Evolutionary conservation across 345 rosid genomes (phyloP).

Genomic region (Citrus inodora): DNA sequence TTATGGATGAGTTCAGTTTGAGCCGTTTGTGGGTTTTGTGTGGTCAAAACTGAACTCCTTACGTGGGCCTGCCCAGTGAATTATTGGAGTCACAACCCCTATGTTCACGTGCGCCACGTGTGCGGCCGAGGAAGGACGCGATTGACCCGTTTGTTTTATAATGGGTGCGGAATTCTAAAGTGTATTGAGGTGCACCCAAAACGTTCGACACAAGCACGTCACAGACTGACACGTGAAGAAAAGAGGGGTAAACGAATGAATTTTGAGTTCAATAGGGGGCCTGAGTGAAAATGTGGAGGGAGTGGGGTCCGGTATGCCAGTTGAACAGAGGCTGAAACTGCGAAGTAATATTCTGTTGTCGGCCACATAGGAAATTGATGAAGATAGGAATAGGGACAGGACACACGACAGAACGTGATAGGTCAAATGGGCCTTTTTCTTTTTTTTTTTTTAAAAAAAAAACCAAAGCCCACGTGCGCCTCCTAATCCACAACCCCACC

Average conservation of each 20-base stretch:
- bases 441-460: no score
- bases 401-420: not conserved
- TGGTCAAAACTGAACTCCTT: constrained; percentile 16
- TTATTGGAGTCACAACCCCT: constrained; percentile 29
- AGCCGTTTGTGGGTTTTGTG: constrained; percentile 2
- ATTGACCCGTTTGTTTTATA: not conserved
- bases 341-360: constrained; percentile 26
- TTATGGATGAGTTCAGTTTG: not conserved
- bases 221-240: no score
- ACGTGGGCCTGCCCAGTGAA: constrained; percentile 11
- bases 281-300: not conserved
- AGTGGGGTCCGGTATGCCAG: not conserved
- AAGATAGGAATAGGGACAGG: not conserved
- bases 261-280: no score
- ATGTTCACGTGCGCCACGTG: constrained; percentile 31
- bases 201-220: not conserved
- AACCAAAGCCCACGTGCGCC: constrained; percentile 41
- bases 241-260: no score
- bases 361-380: constrained; percentile 25
- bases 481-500: constrained; percentile 28
- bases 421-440: constrained; percentile 28
- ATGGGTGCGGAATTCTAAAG: not conserved
- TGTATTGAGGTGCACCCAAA: not conserved
- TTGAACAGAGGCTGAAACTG: constrained; percentile 8
- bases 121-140: constrained; percentile 1